Evolutionary conservation across 495 filamentous ascomycete genomes (phyloP), one percentile per base, ranked within the genome.

Genomic region (Trichoderma reesei): DNA sequence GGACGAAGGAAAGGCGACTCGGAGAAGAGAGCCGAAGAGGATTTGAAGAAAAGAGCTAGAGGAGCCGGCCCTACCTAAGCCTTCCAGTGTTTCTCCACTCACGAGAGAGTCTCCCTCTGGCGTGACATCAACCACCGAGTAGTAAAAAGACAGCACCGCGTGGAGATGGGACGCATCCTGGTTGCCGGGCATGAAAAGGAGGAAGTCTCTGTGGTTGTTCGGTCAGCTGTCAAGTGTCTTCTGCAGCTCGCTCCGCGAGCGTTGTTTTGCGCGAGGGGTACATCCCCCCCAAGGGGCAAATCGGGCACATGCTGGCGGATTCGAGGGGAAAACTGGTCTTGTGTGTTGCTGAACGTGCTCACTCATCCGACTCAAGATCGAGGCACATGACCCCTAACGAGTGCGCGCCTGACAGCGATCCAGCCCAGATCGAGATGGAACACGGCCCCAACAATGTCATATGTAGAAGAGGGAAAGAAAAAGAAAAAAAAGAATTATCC

Each of bases 91-190:
- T 73, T 94, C 90, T 77, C 94, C 91, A 78, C 87, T 89, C 67
- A 98, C 86, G 67, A 89, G 81, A 67, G 94, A 92, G 81, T 98
- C 94, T 71, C 94, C 94, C 82, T 98, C 94, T 63, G 90, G 78
- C 74, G 92, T 96, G 71, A 98, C 80, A 74, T 88, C 92, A 71
- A 95, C 86, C 68, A 94, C 89, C 31, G 91, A 88, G 41, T 89
- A 87, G 75, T 96, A 98, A 76, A 96, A 98, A 63, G 90, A 91
- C 64, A 97, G 80, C 44, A 96, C 89, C 61, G 91, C 87, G 71
- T 85, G 85, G n/a, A 98, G 79, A 66, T 87, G 85, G 42, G 90
- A 84, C 33, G 81, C 82, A 54, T 78, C 66, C 66, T 80, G 69
- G 56, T 83, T 79, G 39, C 88, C 84, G 39, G 94, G 92, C 66